These are phyloP conservation scores for Apophysomyces ossiformis DNA, from an alignment of 371 early-diverging fungal genomes.

Conservation along the genomic window DNA sequence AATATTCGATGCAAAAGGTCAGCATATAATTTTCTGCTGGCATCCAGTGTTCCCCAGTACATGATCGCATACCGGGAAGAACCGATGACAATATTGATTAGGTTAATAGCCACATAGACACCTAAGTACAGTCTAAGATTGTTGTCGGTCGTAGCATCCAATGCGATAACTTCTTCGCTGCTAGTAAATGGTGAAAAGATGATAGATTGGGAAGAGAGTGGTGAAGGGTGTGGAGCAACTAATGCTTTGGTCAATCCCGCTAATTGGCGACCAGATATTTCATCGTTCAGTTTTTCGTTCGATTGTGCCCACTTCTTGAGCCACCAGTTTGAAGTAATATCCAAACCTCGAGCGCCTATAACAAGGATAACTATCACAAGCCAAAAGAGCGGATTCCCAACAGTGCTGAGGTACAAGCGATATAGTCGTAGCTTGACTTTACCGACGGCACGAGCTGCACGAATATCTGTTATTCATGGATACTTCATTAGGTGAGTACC, in stretches of 20 bases:
- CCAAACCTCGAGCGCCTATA: conserved; percentile 35
- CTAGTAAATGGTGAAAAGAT: not conserved
- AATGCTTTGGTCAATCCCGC: too few relatives aligned
- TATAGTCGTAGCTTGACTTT: conserved; percentile 46
- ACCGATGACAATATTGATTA: conserved; percentile 23
- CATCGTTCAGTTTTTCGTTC: conserved; percentile 16
- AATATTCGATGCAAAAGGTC: conserved; percentile 1
- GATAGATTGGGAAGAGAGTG: not conserved
- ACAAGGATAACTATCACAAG: conserved; percentile 31
- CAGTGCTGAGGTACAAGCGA: conserved; percentile 37
- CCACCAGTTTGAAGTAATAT: conserved; percentile 45
- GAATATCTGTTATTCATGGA: not conserved
- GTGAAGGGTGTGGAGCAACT: too few relatives aligned
- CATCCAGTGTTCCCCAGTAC: conserved; percentile 44
- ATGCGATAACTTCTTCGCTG: not conserved
- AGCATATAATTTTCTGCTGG: conserved; percentile 9
- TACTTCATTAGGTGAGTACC: not conserved
- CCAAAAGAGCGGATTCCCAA: conserved; percentile 45
- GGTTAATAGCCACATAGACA: conserved; percentile 40
- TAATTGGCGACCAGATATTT: too few relatives aligned
- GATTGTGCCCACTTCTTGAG: conserved; percentile 49
- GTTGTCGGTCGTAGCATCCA: not conserved
- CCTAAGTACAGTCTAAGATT: conserved; percentile 33
- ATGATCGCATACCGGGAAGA: conserved; percentile 27
- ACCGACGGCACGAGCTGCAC: conserved; percentile 35